Base-by-base conservation (phyloP, 2,329 filamentous ascomycete genomes). In the Neodidymelliopsis sp. region DNA sequence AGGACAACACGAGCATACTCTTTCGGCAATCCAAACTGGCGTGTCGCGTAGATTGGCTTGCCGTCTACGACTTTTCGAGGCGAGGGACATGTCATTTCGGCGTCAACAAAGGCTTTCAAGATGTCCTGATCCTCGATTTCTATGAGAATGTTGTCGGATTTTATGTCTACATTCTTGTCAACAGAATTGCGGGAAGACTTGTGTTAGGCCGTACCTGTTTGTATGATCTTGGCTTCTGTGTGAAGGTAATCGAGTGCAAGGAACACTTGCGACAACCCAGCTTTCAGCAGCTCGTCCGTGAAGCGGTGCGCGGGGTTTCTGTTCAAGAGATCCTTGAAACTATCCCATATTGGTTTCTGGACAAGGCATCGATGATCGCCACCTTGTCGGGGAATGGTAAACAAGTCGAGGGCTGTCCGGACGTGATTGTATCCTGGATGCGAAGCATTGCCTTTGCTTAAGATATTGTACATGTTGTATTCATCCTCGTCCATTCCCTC, bases 181-280 rank as follows among this genome's bases (percentile, higher is more conserved):
- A 29, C 27, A 29, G 27, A 29, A 29, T 29, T 29, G 27, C 27
- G 27, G 27, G 27, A 29, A 29, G 29, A 40, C 8, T 11, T 28
- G 12, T 22, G 18, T n/a, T 13, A 36, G 15, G 34, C 23, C 18
- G 18, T 44, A 34, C 27, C 31, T 20, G n/a, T n/a, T n/a, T n/a
- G n/a, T n/a, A n/a, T n/a, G n/a, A n/a, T n/a, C n/a, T n/a, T n/a
- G n/a, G n/a, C n/a, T 54, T 77, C 71, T 4, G 65, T 69, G 53
- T 79, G 76, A 28, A 79, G 55, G 34, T 60, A 62, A 30, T 79
- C 74, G 4, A 79, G 68, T 13, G 74, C 76, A 27, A 69, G 67
- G 16, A 79, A 72, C 4, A 74, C 22, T 24, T 71, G 69, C 44
- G 60, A 56, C 27, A 80, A 62, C 27, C 70, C 66, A 16, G 53